Evolutionary conservation across 2,329 filamentous ascomycete species (phyloP).

Genomic region (Claviceps paspali): DNA sequence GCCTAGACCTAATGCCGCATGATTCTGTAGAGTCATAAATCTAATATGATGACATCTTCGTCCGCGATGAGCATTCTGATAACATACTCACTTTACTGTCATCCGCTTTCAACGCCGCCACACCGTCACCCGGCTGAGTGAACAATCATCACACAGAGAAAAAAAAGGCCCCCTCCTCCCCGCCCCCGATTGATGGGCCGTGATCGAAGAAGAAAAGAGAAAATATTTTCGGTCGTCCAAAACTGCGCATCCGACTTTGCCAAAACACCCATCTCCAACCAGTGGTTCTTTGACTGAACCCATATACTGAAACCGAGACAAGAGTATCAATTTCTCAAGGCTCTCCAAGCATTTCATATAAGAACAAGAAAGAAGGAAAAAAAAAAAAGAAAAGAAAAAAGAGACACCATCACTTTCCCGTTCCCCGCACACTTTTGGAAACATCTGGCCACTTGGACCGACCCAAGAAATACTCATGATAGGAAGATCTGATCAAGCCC

Average conservation of each 20-base stretch:
- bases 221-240: conserved; percentile 2
- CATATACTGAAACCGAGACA: background rate
- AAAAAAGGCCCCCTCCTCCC: background rate
- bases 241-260: background rate
- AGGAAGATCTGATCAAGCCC: conserved; percentile 12
- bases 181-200: background rate
- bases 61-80: conserved; percentile 2
- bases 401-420: background rate
- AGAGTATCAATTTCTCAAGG: background rate
- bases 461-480: no score
- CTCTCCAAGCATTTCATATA: conserved; percentile 1
- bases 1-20: conserved; percentile 2
- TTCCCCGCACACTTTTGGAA: no score
- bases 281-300: background rate
- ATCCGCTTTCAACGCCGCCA: conserved; percentile 3
- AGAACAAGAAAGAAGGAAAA: no score
- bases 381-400: background rate
- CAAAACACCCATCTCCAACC: conserved; percentile 2
- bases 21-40: conserved; percentile 5
- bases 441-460: no score
- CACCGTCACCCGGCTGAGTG: background rate
- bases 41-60: conserved; percentile 2
- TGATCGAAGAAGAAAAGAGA: background rate
- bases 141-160: background rate
- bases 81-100: conserved; percentile 2